Evolutionary conservation across 2,329 filamentous ascomycete genomes (phyloP).

Genomic region (Ophiognomonia clavigignenti-juglandacearum): DNA sequence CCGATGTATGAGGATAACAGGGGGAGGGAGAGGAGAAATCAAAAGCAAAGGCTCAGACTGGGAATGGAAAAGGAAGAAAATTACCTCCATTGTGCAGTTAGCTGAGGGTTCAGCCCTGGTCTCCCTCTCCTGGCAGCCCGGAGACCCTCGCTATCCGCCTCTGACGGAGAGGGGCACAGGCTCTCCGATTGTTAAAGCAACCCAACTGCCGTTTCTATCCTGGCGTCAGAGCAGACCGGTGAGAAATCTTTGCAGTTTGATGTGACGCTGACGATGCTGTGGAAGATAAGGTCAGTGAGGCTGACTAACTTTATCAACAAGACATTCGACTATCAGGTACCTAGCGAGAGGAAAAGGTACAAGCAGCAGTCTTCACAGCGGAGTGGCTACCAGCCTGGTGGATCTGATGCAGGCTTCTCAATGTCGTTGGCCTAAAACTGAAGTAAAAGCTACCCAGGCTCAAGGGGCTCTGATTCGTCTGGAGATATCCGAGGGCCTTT

Average conservation of each 20-base stretch:
- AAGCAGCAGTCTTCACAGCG: background rate
- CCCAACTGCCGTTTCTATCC: background rate
- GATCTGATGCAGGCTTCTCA: background rate
- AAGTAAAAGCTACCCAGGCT: too few species aligned
- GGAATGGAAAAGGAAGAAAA: background rate
- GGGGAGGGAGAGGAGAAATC: background rate
- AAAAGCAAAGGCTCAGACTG: constrained; percentile 2
- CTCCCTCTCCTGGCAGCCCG: too few species aligned
- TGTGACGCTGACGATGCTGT: constrained; percentile 14
- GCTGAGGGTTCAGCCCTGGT: constrained; percentile 2
- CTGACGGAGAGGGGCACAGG: too few species aligned
- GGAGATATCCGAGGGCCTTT: too few species aligned
- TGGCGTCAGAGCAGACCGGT: constrained; percentile 2
- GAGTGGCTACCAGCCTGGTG: constrained; percentile 9
- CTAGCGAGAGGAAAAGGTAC: background rate
- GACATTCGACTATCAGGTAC: constrained; percentile 3
- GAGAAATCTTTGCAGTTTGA: constrained; percentile 4
- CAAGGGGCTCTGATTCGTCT: too few species aligned
- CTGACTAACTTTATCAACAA: constrained; percentile 6
- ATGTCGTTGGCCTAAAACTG: too few species aligned
- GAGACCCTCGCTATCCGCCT: too few species aligned
- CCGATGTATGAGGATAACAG: background rate
- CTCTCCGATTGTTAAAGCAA: too few species aligned
- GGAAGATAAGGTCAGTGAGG: background rate
- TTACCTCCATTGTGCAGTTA: constrained; percentile 16